Evolutionary conservation across 495 filamentous ascomycete genomes (phyloP).

Genomic region (Poronia punctata): DNA sequence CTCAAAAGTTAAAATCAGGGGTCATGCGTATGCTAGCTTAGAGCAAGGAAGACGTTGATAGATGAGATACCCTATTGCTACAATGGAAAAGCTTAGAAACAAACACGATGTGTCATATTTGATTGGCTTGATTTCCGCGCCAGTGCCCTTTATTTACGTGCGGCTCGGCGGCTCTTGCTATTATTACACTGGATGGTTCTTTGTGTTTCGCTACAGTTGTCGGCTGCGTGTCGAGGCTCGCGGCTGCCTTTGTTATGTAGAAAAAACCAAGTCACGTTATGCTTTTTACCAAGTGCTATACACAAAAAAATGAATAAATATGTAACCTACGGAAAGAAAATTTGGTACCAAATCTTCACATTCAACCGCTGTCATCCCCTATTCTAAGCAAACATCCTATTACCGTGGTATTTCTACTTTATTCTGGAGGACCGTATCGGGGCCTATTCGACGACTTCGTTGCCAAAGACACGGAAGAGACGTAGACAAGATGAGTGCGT

Average conservation of each 20-base stretch:
- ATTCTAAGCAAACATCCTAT: too few relatives aligned
- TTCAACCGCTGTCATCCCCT: too few relatives aligned
- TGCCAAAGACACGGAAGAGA: too few relatives aligned
- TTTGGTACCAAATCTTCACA: too few relatives aligned
- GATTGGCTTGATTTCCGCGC: neutral
- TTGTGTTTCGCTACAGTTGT: neutral
- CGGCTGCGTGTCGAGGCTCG: neutral
- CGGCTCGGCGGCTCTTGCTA: neutral
- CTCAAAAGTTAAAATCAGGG: too few relatives aligned
- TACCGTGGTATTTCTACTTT: too few relatives aligned
- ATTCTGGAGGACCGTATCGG: too few relatives aligned
- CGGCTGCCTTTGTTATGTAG: conserved; percentile 4
- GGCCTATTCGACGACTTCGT: too few relatives aligned
- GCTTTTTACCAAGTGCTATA: neutral
- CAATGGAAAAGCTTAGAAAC: neutral
- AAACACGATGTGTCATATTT: too few relatives aligned
- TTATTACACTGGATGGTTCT: neutral
- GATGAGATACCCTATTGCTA: conserved; percentile 16
- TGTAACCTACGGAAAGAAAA: too few relatives aligned
- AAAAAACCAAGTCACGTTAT: neutral
- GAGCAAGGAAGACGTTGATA: neutral
- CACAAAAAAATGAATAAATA: too few relatives aligned
- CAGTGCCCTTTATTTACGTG: neutral
- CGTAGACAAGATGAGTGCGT: conserved; percentile 11
- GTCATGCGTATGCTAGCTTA: neutral